Conservation (phyloP, 2,329 filamentous ascomycete species). For the Monosporascus sp. region DNA sequence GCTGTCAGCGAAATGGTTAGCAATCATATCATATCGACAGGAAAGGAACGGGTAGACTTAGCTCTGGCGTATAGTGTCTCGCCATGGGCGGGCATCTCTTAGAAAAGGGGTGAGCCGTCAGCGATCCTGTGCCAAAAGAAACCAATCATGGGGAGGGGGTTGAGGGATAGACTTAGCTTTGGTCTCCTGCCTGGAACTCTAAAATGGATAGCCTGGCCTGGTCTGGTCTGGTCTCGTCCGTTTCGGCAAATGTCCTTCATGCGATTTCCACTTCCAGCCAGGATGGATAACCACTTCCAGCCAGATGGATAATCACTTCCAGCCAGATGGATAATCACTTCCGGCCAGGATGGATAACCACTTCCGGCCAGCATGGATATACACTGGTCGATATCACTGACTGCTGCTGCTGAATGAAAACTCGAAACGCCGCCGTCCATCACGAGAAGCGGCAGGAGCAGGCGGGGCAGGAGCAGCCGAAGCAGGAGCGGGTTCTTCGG, state of each 20-base stretch:
- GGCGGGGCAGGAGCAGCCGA: too few relatives aligned
- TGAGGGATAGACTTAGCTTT: neutral
- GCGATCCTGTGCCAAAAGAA: neutral
- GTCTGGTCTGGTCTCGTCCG: neutral
- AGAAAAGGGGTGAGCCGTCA: neutral
- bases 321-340: too few relatives aligned
- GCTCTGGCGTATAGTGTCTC: neutral
- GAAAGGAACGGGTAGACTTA: constrained; percentile 4
- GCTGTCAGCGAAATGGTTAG: neutral
- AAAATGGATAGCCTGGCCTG: neutral
- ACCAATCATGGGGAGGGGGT: neutral
- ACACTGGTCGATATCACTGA: neutral
- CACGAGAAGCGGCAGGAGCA: neutral
- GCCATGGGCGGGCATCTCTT: neutral
- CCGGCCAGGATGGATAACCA: too few relatives aligned
- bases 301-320: too few relatives aligned
- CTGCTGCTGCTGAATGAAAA: constrained; percentile 1
- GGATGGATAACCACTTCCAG: too few relatives aligned
- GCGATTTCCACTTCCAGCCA: too few relatives aligned
- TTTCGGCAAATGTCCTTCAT: too few relatives aligned
- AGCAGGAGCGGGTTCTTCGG: neutral
- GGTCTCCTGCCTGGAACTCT: neutral
- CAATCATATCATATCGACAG: too few relatives aligned
- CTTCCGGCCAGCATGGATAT: neutral
- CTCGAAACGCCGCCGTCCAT: constrained; percentile 2